Percentiles rank a stretch among this genome's conserved stretches.
Evolutionary conservation across 352 stramenopile genomes (phyloP).

Genomic region (Phytophthora ramorum): DNA sequence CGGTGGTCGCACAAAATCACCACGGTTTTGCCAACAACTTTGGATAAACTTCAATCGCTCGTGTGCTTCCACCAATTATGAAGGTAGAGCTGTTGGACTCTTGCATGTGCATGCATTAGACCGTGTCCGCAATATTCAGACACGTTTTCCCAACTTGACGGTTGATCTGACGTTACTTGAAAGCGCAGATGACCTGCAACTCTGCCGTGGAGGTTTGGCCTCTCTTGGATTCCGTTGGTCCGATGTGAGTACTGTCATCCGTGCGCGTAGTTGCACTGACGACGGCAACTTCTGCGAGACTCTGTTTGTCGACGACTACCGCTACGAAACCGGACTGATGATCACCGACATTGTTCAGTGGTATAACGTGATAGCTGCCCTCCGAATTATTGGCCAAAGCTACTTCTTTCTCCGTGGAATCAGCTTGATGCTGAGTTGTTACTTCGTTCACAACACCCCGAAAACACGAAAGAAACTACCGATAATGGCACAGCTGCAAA

Average conservation of each 20-base stretch:
- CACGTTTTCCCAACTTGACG: conserved; percentile 20
- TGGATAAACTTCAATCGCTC: conserved; percentile 37
- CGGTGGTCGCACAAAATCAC: not conserved
- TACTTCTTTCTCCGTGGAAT: conserved; percentile 49
- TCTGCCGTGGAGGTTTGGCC: conserved; percentile 22
- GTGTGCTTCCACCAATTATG: conserved; percentile 10
- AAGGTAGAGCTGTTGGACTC: conserved; percentile 9
- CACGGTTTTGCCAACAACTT: conserved; percentile 30
- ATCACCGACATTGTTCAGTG: conserved; percentile 35
- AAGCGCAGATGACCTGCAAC: conserved; percentile 36
- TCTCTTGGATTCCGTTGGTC: conserved; percentile 25
- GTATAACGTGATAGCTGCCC: conserved; percentile 34
- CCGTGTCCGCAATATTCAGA: conserved; percentile 16
- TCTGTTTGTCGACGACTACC: conserved; percentile 51
- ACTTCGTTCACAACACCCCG: conserved; percentile 22
- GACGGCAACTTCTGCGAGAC: conserved; percentile 30
- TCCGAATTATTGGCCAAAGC: conserved; percentile 40
- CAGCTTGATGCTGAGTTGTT: conserved; percentile 36
- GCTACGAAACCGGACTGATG: conserved; percentile 40
- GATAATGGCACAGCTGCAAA: conserved; percentile 7
- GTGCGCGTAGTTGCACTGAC: conserved; percentile 18
- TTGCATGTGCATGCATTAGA: conserved; percentile 30
- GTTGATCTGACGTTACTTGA: conserved; percentile 34
- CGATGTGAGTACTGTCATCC: conserved; percentile 33
- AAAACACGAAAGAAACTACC: conserved; percentile 4